Conservation (phyloP, 192 early-diverging fungal genomes). For the Umbelopsis isabellina region DNA sequence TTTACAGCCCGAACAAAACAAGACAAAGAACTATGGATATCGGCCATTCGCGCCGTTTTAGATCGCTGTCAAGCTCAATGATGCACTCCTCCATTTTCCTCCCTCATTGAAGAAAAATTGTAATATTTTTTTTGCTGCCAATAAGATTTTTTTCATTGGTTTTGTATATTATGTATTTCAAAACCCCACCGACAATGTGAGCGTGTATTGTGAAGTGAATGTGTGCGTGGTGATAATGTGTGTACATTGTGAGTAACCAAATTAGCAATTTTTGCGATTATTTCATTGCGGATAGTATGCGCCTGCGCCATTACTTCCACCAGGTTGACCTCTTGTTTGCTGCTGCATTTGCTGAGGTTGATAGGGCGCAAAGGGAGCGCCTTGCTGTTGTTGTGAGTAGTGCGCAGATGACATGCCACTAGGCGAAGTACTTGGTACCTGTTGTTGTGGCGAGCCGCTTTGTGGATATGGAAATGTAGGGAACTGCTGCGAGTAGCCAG, state of each 20-base stretch:
- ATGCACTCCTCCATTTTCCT: neutral
- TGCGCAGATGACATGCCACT: constrained; percentile 1
- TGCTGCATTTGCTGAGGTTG: constrained; percentile 2
- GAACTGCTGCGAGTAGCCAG: constrained; percentile 10
- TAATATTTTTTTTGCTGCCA: neutral
- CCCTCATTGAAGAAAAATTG: neutral
- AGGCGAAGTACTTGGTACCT: constrained; percentile 4
- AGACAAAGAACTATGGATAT: constrained; percentile 6
- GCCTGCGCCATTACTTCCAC: constrained; percentile 24
- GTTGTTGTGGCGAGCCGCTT: constrained; percentile 17
- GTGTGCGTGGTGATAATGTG: constrained; percentile 14
- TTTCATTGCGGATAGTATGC: constrained; percentile 20
- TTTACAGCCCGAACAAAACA: constrained; percentile 10
- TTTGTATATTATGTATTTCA: constrained; percentile 24
- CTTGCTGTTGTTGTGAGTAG: constrained; percentile 11
- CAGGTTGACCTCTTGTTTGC: constrained; percentile 1
- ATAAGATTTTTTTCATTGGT: neutral
- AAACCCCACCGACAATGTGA: neutral
- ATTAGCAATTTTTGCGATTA: constrained; percentile 11
- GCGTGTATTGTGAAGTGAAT: constrained; percentile 14
- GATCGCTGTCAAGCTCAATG: neutral
- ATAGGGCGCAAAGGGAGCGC: constrained; percentile 14
- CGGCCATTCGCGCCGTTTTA: neutral
- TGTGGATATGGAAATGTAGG: constrained; percentile 15
- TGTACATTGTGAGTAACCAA: constrained; percentile 16